phyloP scores from a whole-genome alignment of 352 stramenopile species.

The Phytophthora palmivora region DNA sequence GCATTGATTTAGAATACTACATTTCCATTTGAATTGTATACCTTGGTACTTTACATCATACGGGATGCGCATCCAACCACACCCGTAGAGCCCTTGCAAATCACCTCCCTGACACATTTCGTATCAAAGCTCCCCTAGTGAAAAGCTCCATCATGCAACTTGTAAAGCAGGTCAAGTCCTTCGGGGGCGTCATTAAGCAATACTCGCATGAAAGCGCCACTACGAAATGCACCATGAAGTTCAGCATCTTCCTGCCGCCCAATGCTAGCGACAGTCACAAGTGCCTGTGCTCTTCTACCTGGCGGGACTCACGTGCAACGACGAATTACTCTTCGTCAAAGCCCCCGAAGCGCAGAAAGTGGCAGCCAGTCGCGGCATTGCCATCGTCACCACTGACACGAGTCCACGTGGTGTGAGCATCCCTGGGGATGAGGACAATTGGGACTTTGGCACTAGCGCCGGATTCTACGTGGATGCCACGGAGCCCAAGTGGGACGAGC shows the following conservation, averaged over 20 bases:
- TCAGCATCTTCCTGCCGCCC: constrained; percentile 90
- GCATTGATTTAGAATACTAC: constrained; percentile 54
- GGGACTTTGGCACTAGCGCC: constrained; percentile 97
- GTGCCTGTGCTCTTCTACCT: constrained; percentile 96
- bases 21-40: background rate
- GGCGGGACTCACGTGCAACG: constrained; percentile 96
- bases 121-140: constrained; percentile 4
- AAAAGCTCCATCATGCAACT: constrained; percentile 56
- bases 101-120: constrained; percentile 10
- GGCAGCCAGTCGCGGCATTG: constrained; percentile 92
- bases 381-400: constrained; percentile 96
- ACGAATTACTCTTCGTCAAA: constrained; percentile 97
- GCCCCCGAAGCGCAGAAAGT: constrained; percentile 89
- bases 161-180: constrained; percentile 79
- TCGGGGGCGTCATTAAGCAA: constrained; percentile 84
- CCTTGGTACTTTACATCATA: too few relatives aligned
- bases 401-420: constrained; percentile 92
- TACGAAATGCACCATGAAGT: constrained; percentile 92
- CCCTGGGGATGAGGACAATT: constrained; percentile 94
- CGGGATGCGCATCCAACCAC: background rate
- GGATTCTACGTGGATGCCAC: constrained; percentile 99
- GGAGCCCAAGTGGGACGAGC: constrained; percentile 87
- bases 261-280: constrained; percentile 66
- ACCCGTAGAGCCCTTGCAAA: background rate
- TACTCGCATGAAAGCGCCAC: constrained; percentile 83